Percentiles rank a stretch among this genome's conserved stretches.
These are phyloP conservation scores for Naumovozyma castellii DNA, from an alignment of 805 yeast genomes.

Conservation along the genomic window DNA sequence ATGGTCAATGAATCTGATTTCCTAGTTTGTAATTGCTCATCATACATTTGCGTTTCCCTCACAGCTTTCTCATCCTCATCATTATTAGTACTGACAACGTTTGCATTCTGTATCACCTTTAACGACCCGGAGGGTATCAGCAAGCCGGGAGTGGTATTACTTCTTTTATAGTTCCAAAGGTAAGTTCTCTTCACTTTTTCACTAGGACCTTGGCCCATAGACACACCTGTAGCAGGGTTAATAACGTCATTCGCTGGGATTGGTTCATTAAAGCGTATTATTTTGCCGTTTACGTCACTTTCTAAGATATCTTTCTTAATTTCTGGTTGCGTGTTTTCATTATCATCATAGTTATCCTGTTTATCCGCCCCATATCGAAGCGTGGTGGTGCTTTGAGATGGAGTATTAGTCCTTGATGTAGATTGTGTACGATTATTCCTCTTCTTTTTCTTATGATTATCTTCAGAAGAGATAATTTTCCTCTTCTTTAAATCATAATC, in stretches of 20 bases:
- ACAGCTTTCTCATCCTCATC: conserved; percentile 12
- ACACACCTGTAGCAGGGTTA: conserved; percentile 62
- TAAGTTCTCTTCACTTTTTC: conserved; percentile 47
- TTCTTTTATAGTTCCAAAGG: conserved; percentile 38
- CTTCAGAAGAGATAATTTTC: conserved; percentile 23
- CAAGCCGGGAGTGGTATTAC: background rate
- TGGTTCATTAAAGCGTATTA: conserved; percentile 25
- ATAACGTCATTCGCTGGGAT: conserved; percentile 37
- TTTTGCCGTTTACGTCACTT: conserved; percentile 1
- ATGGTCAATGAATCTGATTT: conserved; percentile 29
- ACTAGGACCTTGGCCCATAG: conserved; percentile 62
- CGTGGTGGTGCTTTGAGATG: conserved; percentile 1
- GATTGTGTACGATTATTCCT: background rate
- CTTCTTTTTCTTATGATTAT: conserved; percentile 3
- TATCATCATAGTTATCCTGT: background rate
- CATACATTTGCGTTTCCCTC: conserved; percentile 14
- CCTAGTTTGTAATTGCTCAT: conserved; percentile 25
- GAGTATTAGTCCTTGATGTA: conserved; percentile 3
- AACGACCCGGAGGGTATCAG: background rate
- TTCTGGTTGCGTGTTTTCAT: background rate
- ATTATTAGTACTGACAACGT: background rate
- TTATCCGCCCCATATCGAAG: background rate
- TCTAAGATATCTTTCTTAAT: background rate
- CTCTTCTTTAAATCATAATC: conserved; percentile 27
- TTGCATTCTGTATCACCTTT: background rate